Conservation (phyloP, 2,329 filamentous ascomycete species). For the Penicillium aurantiogriseum region DNA sequence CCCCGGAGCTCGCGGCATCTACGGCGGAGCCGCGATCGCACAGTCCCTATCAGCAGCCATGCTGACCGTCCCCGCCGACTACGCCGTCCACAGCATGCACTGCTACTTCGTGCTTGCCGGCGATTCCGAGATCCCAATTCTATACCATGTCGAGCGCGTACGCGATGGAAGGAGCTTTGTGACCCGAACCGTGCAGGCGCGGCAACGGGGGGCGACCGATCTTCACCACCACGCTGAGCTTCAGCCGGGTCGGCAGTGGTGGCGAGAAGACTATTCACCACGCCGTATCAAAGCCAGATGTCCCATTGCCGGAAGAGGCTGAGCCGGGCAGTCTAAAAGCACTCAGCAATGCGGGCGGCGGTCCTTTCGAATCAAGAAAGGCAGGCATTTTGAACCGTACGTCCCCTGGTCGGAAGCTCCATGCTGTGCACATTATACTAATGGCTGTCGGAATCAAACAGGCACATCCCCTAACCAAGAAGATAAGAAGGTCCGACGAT, state of each 20-base stretch:
- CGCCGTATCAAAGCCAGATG: slow-evolving; percentile 59
- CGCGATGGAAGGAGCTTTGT: slow-evolving; percentile 86
- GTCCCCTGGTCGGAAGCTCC: slow-evolving; percentile 4
- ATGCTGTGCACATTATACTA: too few relatives aligned
- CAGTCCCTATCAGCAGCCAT: slow-evolving; percentile 87
- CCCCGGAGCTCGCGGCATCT: slow-evolving; percentile 86
- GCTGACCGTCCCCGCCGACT: slow-evolving; percentile 74
- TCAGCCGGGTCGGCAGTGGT: slow-evolving; percentile 62
- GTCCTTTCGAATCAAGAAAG: slow-evolving; percentile 60
- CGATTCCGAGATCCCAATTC: slow-evolving; percentile 76
- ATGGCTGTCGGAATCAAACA: slow-evolving; percentile 32
- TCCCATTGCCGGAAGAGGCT: slow-evolving; percentile 44
- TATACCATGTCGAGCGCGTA: slow-evolving; percentile 94
- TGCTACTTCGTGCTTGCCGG: slow-evolving; percentile 98
- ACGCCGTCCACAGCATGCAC: slow-evolving; percentile 92
- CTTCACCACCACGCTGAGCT: slow-evolving; percentile 93
- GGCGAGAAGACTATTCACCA: slow-evolving; percentile 63
- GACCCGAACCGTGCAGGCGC: slow-evolving; percentile 92
- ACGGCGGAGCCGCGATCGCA: slow-evolving; percentile 88
- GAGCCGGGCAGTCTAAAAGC: slow-evolving; percentile 30
- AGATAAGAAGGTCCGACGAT: slow-evolving; percentile 64
- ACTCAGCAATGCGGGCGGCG: slow-evolving; percentile 30
- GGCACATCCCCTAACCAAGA: slow-evolving; percentile 53
- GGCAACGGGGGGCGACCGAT: slow-evolving; percentile 82
- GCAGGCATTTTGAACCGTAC: slow-evolving; percentile 57